Evolutionary conservation across 345 rosid genomes (phyloP).

Genomic region (Boechera divaricarpa): DNA sequence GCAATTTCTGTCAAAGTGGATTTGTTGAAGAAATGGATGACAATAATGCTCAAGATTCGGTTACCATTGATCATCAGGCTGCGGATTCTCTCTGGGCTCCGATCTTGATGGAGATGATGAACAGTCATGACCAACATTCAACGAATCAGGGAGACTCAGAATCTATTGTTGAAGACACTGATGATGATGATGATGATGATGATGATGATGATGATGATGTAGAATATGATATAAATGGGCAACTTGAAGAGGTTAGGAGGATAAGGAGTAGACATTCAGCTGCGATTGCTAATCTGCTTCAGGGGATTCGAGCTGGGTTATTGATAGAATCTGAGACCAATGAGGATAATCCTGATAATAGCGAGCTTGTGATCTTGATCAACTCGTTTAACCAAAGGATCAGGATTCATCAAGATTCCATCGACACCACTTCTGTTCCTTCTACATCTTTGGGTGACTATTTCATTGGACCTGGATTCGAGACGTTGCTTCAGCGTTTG

Average conservation of each 20-base stretch:
- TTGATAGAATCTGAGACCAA: slow-evolving; percentile 56
- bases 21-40: slow-evolving; percentile 60
- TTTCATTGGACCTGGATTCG: slow-evolving; percentile 83
- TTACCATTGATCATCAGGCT: slow-evolving; percentile 32
- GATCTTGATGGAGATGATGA: slow-evolving; percentile 76
- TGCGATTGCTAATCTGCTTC: slow-evolving; percentile 65
- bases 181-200: slow-evolving; percentile 43
- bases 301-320: slow-evolving; percentile 70
- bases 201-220: slow-evolving; percentile 48
- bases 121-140: slow-evolving; percentile 51
- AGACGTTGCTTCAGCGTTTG: slow-evolving; percentile 73
- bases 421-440: slow-evolving; percentile 40
- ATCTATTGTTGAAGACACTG: slow-evolving; percentile 29
- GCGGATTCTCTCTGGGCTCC: slow-evolving; percentile 72
- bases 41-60: slow-evolving; percentile 40
- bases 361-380: slow-evolving; percentile 56
- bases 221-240: slow-evolving; percentile 55
- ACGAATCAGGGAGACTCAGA: slow-evolving; percentile 46
- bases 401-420: slow-evolving; percentile 64
- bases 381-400: slow-evolving; percentile 57
- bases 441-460: slow-evolving; percentile 74
- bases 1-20: slow-evolving; percentile 62
- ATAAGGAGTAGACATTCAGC: slow-evolving; percentile 69
- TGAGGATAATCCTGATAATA: slow-evolving; percentile 45
- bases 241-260: slow-evolving; percentile 59